phyloP scores from a whole-genome alignment of 1,139 yeast species.

The Kodamaea suecica region DNA sequence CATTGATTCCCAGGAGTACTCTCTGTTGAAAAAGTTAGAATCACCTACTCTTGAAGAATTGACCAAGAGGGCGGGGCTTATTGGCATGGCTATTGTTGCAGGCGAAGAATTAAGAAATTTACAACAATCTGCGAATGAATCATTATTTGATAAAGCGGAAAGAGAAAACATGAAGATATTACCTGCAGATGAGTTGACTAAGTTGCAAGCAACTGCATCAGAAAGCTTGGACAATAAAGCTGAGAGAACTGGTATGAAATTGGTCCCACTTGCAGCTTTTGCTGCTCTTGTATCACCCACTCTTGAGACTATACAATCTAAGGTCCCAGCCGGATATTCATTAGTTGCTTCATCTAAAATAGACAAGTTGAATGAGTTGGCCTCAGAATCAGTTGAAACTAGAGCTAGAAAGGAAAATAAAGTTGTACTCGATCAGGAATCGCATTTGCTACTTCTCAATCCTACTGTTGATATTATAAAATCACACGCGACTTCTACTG shows the following conservation, averaged over 20 bases:
- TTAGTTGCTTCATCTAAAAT: slow-evolving; percentile 8
- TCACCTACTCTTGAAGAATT: slow-evolving; percentile 14
- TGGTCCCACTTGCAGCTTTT: slow-evolving; percentile 1
- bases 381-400: slow-evolving; percentile 14
- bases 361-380: slow-evolving; percentile 7
- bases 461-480: slow-evolving; percentile 11
- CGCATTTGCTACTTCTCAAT: slow-evolving; percentile 7
- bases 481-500: slow-evolving; percentile 16
- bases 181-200: slow-evolving; percentile 14
- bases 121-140: slow-evolving; percentile 12
- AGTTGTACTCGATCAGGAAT: slow-evolving; percentile 15
- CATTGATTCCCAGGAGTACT: slow-evolving; percentile 14
- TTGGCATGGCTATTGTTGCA: slow-evolving; percentile 16
- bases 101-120: slow-evolving; percentile 12
- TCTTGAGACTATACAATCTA: slow-evolving; percentile 19
- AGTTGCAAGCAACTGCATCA: neutral
- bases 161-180: slow-evolving; percentile 13
- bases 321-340: slow-evolving; percentile 16
- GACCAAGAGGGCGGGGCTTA: slow-evolving; percentile 8
- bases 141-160: slow-evolving; percentile 16
- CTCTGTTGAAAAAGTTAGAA: slow-evolving; percentile 11
- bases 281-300: slow-evolving; percentile 15
- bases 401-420: slow-evolving; percentile 20
- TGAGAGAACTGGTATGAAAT: slow-evolving; percentile 3
- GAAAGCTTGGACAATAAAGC: slow-evolving; percentile 8